Conservation (phyloP, 176 grass and related monocot species). For the Aegilops sharonensis region DNA sequence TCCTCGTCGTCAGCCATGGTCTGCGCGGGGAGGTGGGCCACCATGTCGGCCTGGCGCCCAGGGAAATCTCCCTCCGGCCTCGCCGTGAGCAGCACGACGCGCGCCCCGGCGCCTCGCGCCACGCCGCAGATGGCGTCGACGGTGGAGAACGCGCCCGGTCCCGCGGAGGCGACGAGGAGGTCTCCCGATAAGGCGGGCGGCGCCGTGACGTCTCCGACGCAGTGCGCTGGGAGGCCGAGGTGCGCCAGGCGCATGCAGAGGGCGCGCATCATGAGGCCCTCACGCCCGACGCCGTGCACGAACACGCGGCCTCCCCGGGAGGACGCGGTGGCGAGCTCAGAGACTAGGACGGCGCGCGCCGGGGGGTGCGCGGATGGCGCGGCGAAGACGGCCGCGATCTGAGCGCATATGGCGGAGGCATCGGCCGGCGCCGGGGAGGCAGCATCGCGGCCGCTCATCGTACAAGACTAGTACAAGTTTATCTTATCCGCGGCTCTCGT, state of each 20-base stretch:
- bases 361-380: conserved; percentile 1
- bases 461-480: background rate
- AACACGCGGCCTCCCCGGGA: conserved; percentile 44
- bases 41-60: conserved; percentile 46
- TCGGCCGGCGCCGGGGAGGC: background rate
- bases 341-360: conserved; percentile 38
- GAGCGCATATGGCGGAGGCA: conserved; percentile 60
- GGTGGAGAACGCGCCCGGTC: conserved; percentile 81
- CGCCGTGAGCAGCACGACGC: conserved; percentile 75
- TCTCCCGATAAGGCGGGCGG: conserved; percentile 38
- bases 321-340: conserved; percentile 30
- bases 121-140: conserved; percentile 85
- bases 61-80: conserved; percentile 38
- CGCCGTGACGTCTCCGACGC: conserved; percentile 71
- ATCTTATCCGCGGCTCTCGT: conserved; percentile 30
- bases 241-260: conserved; percentile 96
- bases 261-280: conserved; percentile 90
- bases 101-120: conserved; percentile 49
- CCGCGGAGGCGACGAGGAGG: conserved; percentile 75
- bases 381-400: conserved; percentile 77
- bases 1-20: conserved; percentile 75
- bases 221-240: conserved; percentile 63
- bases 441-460: conserved; percentile 37
- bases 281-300: conserved; percentile 91
- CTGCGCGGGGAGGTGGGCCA: conserved; percentile 66